phyloP scores from a whole-genome alignment of 2,329 filamentous ascomycete genomes.

The Claviceps humidiphila region DNA sequence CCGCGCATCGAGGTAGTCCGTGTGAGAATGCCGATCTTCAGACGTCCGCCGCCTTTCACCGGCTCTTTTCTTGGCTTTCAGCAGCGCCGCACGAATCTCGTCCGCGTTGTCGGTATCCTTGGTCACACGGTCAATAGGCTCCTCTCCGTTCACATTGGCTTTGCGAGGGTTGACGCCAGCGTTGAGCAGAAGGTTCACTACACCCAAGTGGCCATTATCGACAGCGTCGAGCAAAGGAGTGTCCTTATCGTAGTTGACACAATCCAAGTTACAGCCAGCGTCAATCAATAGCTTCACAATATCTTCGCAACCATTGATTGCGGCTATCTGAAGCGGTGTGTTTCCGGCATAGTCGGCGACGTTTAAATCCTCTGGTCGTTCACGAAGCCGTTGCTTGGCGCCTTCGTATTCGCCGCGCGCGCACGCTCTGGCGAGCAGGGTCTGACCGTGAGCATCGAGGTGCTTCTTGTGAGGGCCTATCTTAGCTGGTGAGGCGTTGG shows the following conservation, averaged over 20 bases:
- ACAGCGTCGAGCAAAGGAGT: slow-evolving; percentile 93
- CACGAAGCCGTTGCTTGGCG: slow-evolving; percentile 60
- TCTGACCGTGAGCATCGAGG: slow-evolving; percentile 85
- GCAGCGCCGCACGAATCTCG: slow-evolving; percentile 59
- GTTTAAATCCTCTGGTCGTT: slow-evolving; percentile 79
- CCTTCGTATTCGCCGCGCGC: slow-evolving; percentile 70
- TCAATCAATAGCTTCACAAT: slow-evolving; percentile 81
- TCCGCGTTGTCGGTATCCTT: slow-evolving; percentile 64
- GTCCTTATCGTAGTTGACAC: slow-evolving; percentile 67
- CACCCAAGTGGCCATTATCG: slow-evolving; percentile 83
- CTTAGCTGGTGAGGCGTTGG: slow-evolving; percentile 53
- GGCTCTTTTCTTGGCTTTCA: slow-evolving; percentile 43
- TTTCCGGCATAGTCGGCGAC: slow-evolving; percentile 92
- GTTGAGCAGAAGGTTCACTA: slow-evolving; percentile 71
- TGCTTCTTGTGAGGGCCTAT: slow-evolving; percentile 69
- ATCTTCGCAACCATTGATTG: slow-evolving; percentile 71
- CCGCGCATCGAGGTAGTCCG: slow-evolving; percentile 32
- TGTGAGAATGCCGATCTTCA: slow-evolving; percentile 39
- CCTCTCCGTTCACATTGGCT: slow-evolving; percentile 82
- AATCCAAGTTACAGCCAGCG: slow-evolving; percentile 74
- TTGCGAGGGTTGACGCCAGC: slow-evolving; percentile 86
- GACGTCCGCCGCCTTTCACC: slow-evolving; percentile 42
- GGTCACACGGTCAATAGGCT: slow-evolving; percentile 73
- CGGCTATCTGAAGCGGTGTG: slow-evolving; percentile 84
- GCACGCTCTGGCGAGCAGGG: slow-evolving; percentile 77